Evolutionary conservation across 1,284 basidiomycete species (phyloP).

Genomic region (Cutaneotrichosporon sp.): DNA sequence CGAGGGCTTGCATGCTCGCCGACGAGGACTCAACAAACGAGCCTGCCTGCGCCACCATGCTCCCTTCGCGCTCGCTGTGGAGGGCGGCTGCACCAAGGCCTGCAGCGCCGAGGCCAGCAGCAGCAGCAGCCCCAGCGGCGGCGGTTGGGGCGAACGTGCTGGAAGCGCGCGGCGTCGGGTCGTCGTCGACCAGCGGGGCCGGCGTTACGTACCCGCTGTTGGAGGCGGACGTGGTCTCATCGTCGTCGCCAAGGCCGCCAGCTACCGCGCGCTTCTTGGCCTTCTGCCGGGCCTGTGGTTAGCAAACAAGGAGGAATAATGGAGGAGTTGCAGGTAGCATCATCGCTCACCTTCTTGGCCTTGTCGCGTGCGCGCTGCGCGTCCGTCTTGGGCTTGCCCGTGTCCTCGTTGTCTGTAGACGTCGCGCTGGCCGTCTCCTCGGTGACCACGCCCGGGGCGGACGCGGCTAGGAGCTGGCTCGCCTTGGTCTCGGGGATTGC

Average conservation of each 20-base stretch:
- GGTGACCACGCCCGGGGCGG: constrained; percentile 1
- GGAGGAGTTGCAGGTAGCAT: no score
- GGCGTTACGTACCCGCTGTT: constrained; percentile 13
- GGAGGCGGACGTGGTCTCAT: constrained; percentile 9
- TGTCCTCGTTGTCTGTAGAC: neutral
- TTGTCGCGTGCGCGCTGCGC: constrained; percentile 12
- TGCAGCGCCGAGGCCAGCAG: constrained; percentile 25
- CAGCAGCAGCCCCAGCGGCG: constrained; percentile 35
- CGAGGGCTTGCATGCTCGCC: constrained; percentile 6
- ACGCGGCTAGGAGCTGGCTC: constrained; percentile 4
- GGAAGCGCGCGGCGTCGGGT: neutral
- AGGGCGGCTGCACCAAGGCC: constrained; percentile 14
- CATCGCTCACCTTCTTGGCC: constrained; percentile 9
- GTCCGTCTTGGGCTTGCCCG: constrained; percentile 7
- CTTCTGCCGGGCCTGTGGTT: constrained; percentile 15
- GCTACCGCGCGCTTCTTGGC: constrained; percentile 15
- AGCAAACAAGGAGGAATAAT: neutral
- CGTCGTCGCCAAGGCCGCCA: constrained; percentile 7
- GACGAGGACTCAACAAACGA: no score
- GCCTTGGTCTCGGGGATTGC: constrained; percentile 2
- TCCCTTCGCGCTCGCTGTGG: neutral
- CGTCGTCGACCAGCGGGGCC: constrained; percentile 3
- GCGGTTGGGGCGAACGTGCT: constrained; percentile 11
- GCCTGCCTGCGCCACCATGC: neutral
- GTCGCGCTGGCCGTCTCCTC: constrained; percentile 8